These are phyloP conservation scores for Pyrus hybrid DNA, from an alignment of 331 rosid genomes.

Conservation along the genomic window DNA sequence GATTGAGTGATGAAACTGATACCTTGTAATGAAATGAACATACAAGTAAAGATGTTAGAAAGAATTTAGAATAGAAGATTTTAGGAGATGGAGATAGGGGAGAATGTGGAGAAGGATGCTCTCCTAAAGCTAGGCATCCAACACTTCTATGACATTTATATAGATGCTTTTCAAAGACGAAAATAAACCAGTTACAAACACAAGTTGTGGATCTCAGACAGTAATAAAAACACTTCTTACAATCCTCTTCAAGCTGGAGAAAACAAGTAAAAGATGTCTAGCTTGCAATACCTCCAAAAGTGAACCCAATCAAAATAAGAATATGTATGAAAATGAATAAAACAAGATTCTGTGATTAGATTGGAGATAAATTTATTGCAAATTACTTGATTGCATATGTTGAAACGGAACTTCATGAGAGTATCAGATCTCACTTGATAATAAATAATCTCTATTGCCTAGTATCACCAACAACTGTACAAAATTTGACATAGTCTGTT, in stretches of 20 bases:
- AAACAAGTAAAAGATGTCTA: not conserved
- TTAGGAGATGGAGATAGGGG: not conserved
- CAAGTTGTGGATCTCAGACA: not conserved
- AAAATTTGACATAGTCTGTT: too few species aligned
- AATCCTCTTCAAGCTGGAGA: not conserved
- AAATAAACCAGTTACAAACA: not conserved
- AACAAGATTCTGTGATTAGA: not conserved
- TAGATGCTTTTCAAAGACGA: not conserved
- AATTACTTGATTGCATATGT: too few species aligned
- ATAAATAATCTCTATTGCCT: too few species aligned
- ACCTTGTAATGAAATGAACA: constrained; percentile 61
- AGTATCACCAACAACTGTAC: too few species aligned
- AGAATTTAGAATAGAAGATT: constrained; percentile 3
- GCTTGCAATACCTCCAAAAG: not conserved
- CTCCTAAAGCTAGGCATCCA: not conserved
- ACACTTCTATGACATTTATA: not conserved
- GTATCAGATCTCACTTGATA: too few species aligned
- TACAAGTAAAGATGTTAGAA: constrained; percentile 16
- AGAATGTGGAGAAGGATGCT: not conserved
- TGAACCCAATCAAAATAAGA: not conserved
- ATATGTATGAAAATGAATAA: not conserved
- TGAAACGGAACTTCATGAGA: too few species aligned
- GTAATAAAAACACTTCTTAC: not conserved
- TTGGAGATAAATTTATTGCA: too few species aligned
- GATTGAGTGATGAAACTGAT: constrained; percentile 93